phyloP scores from a whole-genome alignment of 305 asterid species.

The Fraxinus ornus region DNA sequence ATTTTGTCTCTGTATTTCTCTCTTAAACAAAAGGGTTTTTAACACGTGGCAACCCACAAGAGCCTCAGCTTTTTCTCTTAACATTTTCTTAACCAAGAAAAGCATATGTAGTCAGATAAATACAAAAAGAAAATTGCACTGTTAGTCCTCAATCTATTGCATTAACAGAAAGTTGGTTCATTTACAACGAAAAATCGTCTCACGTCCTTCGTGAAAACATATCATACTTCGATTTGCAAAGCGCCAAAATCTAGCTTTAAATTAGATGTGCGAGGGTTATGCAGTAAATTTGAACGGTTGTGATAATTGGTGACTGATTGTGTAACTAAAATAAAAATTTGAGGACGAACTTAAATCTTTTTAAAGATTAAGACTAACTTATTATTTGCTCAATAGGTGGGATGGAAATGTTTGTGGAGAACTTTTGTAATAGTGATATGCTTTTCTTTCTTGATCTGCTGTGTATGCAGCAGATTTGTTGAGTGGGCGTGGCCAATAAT shows the following conservation, averaged over 20 bases:
- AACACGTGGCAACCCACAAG: conserved; percentile 31
- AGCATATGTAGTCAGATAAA: conserved; percentile 29
- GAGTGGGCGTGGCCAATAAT: conserved; percentile 47
- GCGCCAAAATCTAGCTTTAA: not conserved
- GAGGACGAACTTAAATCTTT: not conserved
- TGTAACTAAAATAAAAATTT: no score
- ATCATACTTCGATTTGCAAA: not conserved
- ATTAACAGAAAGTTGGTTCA: not conserved
- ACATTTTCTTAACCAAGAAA: conserved; percentile 49
- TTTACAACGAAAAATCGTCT: not conserved
- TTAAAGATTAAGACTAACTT: not conserved
- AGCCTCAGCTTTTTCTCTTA: conserved; percentile 14
- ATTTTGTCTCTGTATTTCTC: not conserved
- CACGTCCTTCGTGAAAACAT: not conserved
- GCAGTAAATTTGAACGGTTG: not conserved
- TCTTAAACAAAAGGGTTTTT: conserved; percentile 20
- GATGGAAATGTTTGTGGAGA: not conserved
- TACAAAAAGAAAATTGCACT: not conserved
- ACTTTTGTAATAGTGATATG: not conserved
- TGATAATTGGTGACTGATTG: no score
- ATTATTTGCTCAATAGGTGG: not conserved
- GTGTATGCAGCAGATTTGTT: conserved; percentile 31
- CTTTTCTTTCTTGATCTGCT: conserved; percentile 29
- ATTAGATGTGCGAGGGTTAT: not conserved
- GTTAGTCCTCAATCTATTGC: not conserved